Evolutionary conservation across 305 asterid genomes (phyloP), one percentile per base, ranked within the genome.

Genomic region (Rubia balearica): DNA sequence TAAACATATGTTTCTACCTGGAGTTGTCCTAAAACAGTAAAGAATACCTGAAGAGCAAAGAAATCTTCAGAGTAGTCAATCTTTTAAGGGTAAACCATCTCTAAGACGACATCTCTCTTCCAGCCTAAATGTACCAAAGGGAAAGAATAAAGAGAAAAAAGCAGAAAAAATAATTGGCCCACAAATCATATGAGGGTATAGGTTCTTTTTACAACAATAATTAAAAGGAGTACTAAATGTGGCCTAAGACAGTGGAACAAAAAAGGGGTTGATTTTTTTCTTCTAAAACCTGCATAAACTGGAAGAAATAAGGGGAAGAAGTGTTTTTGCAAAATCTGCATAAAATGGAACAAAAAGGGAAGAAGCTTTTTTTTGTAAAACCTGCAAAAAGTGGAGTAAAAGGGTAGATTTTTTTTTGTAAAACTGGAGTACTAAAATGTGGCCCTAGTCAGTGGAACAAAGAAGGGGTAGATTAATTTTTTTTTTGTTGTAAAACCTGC

Each of bases 1-100:
- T 98, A 89, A 0, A 95, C 98, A 81, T 85, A 88, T 27, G 99
- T 91, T 71, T 94, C 99, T 48, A 91, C 98, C 79, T 94, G 99
- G 73, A 94, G 89, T 78, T 94, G 99, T 55, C 97, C 99, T 55
- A 98, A 94, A 61, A 94, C 99, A 9, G 98, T 94, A 82, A 94
- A 80, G 80, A 91, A 94, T 60, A 97, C 96, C 81, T 89, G 96
- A 51, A 98, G 84, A 33, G 87, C 89, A 72, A 94, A 94, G 75
- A 94, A 94, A 68, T 91, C 99, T 67, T 84, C 86, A 5, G 87
- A 72, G 70, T 91, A 91, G 81, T 94, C 99, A 74, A 74, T 91
- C 96, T 78, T 81, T 89, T 76, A 80, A 84, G 5, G 95, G 97
- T 61, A 94, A 53, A 73, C 96, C 96, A 75, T 87, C 90, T 57